Conservation (phyloP, 1,139 yeast species). For the Torulaspora globosa region DNA sequence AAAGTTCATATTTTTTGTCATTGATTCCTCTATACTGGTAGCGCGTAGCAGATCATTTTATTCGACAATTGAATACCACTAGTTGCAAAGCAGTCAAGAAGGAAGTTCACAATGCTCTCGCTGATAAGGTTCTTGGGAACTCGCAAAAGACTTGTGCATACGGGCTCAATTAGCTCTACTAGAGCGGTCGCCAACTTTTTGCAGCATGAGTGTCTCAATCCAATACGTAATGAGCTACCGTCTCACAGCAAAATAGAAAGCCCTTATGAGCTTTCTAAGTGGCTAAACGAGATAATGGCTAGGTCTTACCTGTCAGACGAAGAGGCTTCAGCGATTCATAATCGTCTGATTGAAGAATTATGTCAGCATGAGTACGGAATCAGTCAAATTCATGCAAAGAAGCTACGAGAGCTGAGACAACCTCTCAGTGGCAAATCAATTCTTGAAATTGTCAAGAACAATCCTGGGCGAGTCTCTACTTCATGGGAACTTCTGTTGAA, state of each 20-base stretch:
- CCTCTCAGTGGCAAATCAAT: slow-evolving; percentile 21
- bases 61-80: neutral
- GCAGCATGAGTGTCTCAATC: slow-evolving; percentile 19
- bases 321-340: slow-evolving; percentile 25
- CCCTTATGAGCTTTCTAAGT: slow-evolving; percentile 25
- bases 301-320: slow-evolving; percentile 9
- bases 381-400: slow-evolving; percentile 28
- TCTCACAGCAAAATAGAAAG: slow-evolving; percentile 11
- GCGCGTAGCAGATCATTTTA: neutral
- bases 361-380: slow-evolving; percentile 29
- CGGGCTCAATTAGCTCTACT: slow-evolving; percentile 4
- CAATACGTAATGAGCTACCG: slow-evolving; percentile 18
- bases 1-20: neutral
- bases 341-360: slow-evolving; percentile 29
- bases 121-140: slow-evolving; percentile 2
- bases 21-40: neutral
- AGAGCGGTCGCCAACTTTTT: slow-evolving; percentile 14
- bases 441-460: slow-evolving; percentile 25
- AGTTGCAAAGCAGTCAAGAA: neutral
- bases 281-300: slow-evolving; percentile 15
- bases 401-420: slow-evolving; percentile 19
- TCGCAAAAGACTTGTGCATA: slow-evolving; percentile 4
- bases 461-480: slow-evolving; percentile 34
- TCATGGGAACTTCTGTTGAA: slow-evolving; percentile 32
- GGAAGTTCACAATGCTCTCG: slow-evolving; percentile 4